These are phyloP conservation scores for Epicoccum nigrum DNA, from an alignment of 2,329 filamentous ascomycete species.

Conservation along the genomic window DNA sequence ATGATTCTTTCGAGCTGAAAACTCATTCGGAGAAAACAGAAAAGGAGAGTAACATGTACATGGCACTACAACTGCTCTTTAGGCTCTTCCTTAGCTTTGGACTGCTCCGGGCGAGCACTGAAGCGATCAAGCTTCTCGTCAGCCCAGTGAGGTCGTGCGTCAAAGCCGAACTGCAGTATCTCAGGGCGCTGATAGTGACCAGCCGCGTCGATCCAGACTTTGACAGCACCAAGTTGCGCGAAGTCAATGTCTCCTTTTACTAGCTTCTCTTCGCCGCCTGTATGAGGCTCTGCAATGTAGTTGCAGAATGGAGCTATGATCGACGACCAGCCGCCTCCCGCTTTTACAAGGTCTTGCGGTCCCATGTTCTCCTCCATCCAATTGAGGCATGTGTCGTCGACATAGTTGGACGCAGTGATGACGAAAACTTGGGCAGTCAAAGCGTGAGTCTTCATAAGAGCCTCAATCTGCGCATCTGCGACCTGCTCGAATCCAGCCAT, in stretches of 20 bases:
- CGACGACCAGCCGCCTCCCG: slow-evolving; percentile 46
- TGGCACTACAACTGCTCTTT: slow-evolving; percentile 9
- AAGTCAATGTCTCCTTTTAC: slow-evolving; percentile 47
- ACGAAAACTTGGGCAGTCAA: slow-evolving; percentile 55
- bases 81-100: slow-evolving; percentile 17
- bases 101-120: slow-evolving; percentile 20
- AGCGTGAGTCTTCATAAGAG: slow-evolving; percentile 55
- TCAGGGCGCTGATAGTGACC: slow-evolving; percentile 48
- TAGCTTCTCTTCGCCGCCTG: slow-evolving; percentile 42
- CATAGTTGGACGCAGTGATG: slow-evolving; percentile 51
- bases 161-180: slow-evolving; percentile 42
- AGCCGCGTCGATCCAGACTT: slow-evolving; percentile 48
- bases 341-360: slow-evolving; percentile 42
- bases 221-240: slow-evolving; percentile 38
- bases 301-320: slow-evolving; percentile 46
- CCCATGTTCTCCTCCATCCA: slow-evolving; percentile 50
- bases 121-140: slow-evolving; percentile 39
- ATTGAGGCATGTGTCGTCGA: slow-evolving; percentile 50
- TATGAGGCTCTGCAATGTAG: slow-evolving; percentile 44
- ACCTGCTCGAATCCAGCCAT: slow-evolving; percentile 50
- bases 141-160: slow-evolving; percentile 38
- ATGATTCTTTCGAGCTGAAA: too few species aligned
- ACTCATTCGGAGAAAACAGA: too few species aligned
- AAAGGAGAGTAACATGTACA: background rate
- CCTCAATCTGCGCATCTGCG: slow-evolving; percentile 55